Evolutionary conservation across 352 stramenopile species (phyloP).

Genomic region (Pythium monospermum): DNA sequence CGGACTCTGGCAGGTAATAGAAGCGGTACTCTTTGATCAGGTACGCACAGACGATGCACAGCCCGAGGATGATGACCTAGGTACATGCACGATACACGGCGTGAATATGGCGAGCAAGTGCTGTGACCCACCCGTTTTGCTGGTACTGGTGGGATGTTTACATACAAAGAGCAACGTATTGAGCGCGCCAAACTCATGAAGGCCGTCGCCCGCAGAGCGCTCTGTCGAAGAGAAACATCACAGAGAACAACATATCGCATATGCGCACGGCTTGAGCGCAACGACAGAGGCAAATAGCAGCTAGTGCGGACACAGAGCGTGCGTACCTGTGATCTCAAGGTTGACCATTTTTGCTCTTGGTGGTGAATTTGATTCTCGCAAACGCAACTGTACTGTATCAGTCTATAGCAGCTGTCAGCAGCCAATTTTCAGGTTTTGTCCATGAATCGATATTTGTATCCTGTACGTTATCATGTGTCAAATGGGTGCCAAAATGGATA

Average conservation of each 20-base stretch:
- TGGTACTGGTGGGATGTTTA: neutral
- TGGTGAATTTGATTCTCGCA: too few relatives aligned
- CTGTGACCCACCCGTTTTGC: too few relatives aligned
- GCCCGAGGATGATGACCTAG: conserved; percentile 78
- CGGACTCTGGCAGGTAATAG: conserved; percentile 88
- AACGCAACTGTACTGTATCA: too few relatives aligned
- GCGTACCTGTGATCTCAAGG: neutral
- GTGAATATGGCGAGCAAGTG: too few relatives aligned
- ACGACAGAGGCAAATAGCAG: neutral
- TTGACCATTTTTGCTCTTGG: too few relatives aligned
- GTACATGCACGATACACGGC: too few relatives aligned
- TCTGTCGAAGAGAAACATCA: conserved; percentile 4
- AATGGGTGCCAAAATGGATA: too few relatives aligned
- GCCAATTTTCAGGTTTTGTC: too few relatives aligned
- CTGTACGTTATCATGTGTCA: too few relatives aligned
- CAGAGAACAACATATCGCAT: too few relatives aligned
- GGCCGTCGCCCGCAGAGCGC: conserved; percentile 40
- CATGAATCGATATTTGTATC: too few relatives aligned
- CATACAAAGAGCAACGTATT: conserved; percentile 84
- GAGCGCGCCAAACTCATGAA: conserved; percentile 84
- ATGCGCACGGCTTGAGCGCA: neutral
- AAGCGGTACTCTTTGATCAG: conserved; percentile 89
- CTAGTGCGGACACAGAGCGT: neutral
- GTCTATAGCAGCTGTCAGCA: too few relatives aligned
- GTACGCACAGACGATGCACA: conserved; percentile 90